Conservation (phyloP, 345 rosid genomes). For the Rubroshorea leprosula region DNA sequence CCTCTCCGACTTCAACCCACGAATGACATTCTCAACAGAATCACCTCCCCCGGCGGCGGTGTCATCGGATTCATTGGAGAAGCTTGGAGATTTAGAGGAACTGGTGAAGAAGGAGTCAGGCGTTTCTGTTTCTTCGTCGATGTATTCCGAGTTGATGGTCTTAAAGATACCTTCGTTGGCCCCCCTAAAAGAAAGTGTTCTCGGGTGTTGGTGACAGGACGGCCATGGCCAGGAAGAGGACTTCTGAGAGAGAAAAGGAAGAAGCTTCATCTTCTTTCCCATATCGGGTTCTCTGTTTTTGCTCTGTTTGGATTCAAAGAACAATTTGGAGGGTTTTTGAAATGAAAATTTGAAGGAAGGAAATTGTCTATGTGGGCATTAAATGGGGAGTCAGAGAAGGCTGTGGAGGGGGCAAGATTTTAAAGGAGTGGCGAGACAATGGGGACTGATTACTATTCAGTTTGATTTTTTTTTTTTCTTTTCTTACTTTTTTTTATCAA, state of each 20-base stretch:
- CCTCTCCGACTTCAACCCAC: constrained; percentile 45
- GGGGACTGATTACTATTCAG: too few relatives aligned
- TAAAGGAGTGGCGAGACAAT: constrained; percentile 14
- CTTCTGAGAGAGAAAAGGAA: constrained; percentile 39
- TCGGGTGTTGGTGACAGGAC: constrained; percentile 57
- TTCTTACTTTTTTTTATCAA: constrained; percentile 11
- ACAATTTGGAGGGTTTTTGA: background rate
- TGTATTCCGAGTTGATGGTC: constrained; percentile 36
- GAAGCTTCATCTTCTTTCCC: constrained; percentile 54
- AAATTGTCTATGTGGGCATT: constrained; percentile 9
- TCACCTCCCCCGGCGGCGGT: constrained; percentile 2
- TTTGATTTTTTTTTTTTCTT: constrained; percentile 20
- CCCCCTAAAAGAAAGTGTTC: constrained; percentile 62
- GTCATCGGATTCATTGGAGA: constrained; percentile 32
- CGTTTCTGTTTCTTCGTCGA: background rate
- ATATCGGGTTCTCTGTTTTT: constrained; percentile 7
- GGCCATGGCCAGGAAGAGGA: constrained; percentile 77
- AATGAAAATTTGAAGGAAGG: too few relatives aligned
- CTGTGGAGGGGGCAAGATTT: constrained; percentile 29
- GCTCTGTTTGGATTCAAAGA: background rate
- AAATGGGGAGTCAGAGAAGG: constrained; percentile 18
- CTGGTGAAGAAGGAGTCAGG: constrained; percentile 23
- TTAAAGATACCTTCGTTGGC: constrained; percentile 23
- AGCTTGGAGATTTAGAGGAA: constrained; percentile 38
- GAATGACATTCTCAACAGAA: constrained; percentile 45